phyloP scores from a whole-genome alignment of 2,329 filamentous ascomycete species.

The Xylaria sp. region DNA sequence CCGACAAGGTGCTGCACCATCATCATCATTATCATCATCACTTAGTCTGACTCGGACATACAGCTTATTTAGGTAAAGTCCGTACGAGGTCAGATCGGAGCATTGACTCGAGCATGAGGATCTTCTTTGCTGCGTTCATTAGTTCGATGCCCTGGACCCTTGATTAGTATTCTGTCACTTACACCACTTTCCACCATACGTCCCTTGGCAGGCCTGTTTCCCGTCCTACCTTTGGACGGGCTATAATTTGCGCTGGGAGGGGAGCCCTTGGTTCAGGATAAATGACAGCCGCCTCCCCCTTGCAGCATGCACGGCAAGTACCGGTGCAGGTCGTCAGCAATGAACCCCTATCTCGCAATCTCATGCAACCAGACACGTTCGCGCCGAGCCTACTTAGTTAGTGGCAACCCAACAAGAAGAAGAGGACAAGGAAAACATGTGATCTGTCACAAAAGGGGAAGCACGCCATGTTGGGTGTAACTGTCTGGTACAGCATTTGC shows the following conservation, averaged over 20 bases:
- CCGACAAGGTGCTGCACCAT: no score
- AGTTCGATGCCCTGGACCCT: no score
- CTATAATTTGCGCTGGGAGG: not conserved
- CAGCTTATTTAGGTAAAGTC: no score
- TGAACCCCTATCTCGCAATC: not conserved
- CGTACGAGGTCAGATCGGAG: no score
- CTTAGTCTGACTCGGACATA: not conserved
- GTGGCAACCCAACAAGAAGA: not conserved
- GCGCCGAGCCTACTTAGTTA: not conserved
- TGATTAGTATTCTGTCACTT: no score
- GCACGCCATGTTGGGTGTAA: slow-evolving; percentile 14
- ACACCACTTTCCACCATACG: no score
- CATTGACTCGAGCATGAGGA: not conserved
- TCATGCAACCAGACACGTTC: not conserved
- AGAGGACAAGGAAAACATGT: not conserved
- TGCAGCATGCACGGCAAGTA: not conserved
- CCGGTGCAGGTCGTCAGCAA: no score
- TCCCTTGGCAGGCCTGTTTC: not conserved
- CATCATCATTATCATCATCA: not conserved
- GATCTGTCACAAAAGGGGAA: slow-evolving; percentile 5
- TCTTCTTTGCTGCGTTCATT: no score
- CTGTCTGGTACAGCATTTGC: slow-evolving; percentile 23
- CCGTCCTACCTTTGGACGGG: not conserved
- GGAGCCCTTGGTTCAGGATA: not conserved
- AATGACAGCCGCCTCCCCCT: not conserved